Evolutionary conservation across 2,329 filamentous ascomycete species (phyloP).

Genomic region (Fusarium compactum): DNA sequence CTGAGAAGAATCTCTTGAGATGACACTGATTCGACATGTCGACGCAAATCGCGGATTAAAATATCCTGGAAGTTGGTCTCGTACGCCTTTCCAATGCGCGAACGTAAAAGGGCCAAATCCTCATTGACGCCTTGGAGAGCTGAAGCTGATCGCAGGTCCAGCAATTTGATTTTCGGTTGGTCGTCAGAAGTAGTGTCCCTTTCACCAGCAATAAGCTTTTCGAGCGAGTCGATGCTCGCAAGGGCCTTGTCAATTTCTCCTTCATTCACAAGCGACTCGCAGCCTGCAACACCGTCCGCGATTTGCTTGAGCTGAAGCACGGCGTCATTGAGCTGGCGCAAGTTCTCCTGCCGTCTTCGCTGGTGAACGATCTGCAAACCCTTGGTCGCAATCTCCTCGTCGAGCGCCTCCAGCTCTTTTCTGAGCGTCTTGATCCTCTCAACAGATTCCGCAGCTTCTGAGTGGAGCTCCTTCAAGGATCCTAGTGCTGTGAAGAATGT

Average conservation of each 20-base stretch:
- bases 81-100: constrained; percentile 87
- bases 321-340: constrained; percentile 83
- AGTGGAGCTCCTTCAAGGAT: constrained; percentile 89
- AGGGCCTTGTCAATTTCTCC: constrained; percentile 88
- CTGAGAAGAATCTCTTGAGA: constrained; percentile 80
- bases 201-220: constrained; percentile 83
- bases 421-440: constrained; percentile 84
- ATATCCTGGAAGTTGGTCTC: constrained; percentile 83
- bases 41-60: constrained; percentile 81
- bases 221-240: constrained; percentile 80
- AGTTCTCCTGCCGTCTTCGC: constrained; percentile 83
- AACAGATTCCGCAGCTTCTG: constrained; percentile 92
- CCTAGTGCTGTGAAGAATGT: constrained; percentile 97
- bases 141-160: constrained; percentile 80
- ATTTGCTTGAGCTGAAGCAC: constrained; percentile 86
- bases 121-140: constrained; percentile 84
- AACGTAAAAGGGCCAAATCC: constrained; percentile 80
- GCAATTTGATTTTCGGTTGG: constrained; percentile 56
- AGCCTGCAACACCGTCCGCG: constrained; percentile 78
- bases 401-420: constrained; percentile 82
- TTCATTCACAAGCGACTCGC: constrained; percentile 83
- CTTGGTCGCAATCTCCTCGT: constrained; percentile 86
- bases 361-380: constrained; percentile 89
- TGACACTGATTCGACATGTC: constrained; percentile 82
- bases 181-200: constrained; percentile 55